Evolutionary conservation across 2,329 filamentous ascomycete species (phyloP).

Genomic region (Cordyceps cateniannulata): DNA sequence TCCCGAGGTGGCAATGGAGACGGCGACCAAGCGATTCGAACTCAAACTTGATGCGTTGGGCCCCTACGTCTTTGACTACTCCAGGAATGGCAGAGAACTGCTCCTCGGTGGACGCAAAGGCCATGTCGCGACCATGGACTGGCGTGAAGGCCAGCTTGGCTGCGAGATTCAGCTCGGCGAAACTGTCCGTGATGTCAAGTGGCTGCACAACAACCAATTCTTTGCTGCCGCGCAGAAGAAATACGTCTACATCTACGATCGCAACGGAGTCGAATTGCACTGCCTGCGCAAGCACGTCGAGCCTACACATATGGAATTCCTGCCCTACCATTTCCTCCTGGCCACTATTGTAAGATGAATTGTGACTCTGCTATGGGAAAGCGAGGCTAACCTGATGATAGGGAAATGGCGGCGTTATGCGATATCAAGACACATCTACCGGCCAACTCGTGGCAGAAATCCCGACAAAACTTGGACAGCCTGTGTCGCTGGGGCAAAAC

Average conservation of each 20-base stretch:
- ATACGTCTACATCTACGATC: conserved; percentile 94
- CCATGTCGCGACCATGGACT: conserved; percentile 94
- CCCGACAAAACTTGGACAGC: conserved; percentile 75
- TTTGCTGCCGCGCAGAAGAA: conserved; percentile 97
- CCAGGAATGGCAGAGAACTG: conserved; percentile 78
- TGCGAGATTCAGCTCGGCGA: conserved; percentile 89
- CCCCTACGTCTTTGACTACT: conserved; percentile 85
- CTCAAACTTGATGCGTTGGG: conserved; percentile 76
- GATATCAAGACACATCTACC: conserved; percentile 93
- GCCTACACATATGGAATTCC: conserved; percentile 87
- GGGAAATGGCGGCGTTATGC: conserved; percentile 76
- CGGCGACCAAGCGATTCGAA: conserved; percentile 89
- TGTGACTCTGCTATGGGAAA: conserved; percentile 16
- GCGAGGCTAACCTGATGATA: background rate
- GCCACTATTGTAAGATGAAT: conserved; percentile 64
- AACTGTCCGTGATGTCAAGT: conserved; percentile 82
- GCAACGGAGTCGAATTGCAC: conserved; percentile 84
- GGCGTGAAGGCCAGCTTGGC: conserved; percentile 83
- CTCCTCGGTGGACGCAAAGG: conserved; percentile 85
- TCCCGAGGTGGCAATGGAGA: conserved; percentile 67
- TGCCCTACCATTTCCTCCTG: conserved; percentile 93
- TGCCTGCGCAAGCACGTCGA: conserved; percentile 86
- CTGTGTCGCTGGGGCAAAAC: conserved; percentile 81
- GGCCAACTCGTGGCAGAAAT: conserved; percentile 83
- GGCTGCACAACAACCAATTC: conserved; percentile 90